A percentile compares a stretch with the other conserved stretches of the same genome.
Evolutionary conservation across 2,329 filamentous ascomycete genomes (phyloP).

Genomic region (Neonectria punicea): DNA sequence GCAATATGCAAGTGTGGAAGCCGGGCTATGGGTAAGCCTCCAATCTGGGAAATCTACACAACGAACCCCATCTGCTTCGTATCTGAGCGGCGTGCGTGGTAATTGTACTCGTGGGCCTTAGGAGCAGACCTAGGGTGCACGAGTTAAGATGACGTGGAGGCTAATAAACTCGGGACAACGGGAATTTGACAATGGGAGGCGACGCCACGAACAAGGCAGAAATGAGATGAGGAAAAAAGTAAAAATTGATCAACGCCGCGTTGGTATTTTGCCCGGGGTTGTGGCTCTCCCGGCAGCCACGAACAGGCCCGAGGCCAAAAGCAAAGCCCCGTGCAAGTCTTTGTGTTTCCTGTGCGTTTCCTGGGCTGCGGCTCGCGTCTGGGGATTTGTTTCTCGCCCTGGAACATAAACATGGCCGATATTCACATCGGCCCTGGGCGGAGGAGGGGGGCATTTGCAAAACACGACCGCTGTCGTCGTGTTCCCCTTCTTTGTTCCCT

Average conservation of each 20-base stretch:
- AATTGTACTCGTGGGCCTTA: background rate
- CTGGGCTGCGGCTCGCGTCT: constrained; percentile 11
- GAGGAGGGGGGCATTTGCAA: background rate
- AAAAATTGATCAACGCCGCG: background rate
- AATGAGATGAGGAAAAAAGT: background rate
- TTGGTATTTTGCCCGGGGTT: constrained; percentile 10
- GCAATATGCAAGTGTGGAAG: background rate
- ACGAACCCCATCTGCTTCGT: background rate
- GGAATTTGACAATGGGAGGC: constrained; percentile 11
- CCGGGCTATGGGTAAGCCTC: background rate
- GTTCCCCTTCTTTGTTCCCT: background rate
- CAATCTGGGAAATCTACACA: background rate
- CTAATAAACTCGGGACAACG: constrained; percentile 22
- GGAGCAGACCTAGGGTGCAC: constrained; percentile 5
- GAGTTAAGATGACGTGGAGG: constrained; percentile 22
- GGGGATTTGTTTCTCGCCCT: constrained; percentile 33
- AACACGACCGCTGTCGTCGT: background rate
- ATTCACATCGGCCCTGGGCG: background rate
- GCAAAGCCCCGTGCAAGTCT: constrained; percentile 22
- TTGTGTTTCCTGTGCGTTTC: constrained; percentile 34
- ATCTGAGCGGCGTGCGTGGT: constrained; percentile 2
- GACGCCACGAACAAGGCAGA: constrained; percentile 6
- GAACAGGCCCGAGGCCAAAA: constrained; percentile 21
- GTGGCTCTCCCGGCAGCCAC: background rate
- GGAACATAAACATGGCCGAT: constrained; percentile 19